Evolutionary conservation across 1,139 yeast genomes (phyloP), one percentile per base, ranked within the genome.

Genomic region (Debaryomyces udenii): DNA sequence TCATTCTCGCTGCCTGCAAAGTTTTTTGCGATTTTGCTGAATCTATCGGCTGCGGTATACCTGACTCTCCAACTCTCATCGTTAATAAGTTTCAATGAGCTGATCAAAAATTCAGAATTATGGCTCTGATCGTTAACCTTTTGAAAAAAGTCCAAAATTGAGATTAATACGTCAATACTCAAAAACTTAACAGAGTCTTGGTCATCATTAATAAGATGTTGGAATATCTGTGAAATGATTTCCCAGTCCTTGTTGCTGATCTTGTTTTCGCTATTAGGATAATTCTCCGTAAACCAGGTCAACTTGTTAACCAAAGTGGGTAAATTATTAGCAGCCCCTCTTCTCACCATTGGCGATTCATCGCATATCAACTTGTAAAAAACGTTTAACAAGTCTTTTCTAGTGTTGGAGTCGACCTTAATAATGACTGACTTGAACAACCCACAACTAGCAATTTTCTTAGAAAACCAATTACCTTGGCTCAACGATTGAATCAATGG

Each of bases 1-100:
- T 81, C 81, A 37, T 72, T 67, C 45, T 74, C 80, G 37, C 73
- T 73, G 42, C 70, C 65, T 52, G 76, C 74, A 57, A 91, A 84
- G 51, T 83, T 83, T 20, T 68, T 59, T 3, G 96, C 89, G 47
- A 94, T 78, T 49, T 76, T 74, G 53, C 83, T 87, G 59, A 89
- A 91, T 56, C 90, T 78, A 61, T 91, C 97, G 20, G 98, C 97
- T 20, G 96, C 96, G 80, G 95, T 90, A 67, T 93, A 94, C 57
- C 99, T 81, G 42, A 94, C 98, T 64, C 99, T 84, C 99, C 99
- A 94, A 56, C 96, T 86, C 65, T 89, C 91, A 67, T 94, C 99
- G 50, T 76, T 78, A 48, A 88, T 83, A 51, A 94, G 76, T 50
- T 81, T 80, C 47, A 85, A 74, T 46, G 64, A 60, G 46, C 80